Percentiles rank a stretch among this genome's conserved stretches.
These are phyloP conservation scores for Kodamaea hsintzibuensis DNA, from an alignment of 805 yeast genomes.

Conservation along the genomic window DNA sequence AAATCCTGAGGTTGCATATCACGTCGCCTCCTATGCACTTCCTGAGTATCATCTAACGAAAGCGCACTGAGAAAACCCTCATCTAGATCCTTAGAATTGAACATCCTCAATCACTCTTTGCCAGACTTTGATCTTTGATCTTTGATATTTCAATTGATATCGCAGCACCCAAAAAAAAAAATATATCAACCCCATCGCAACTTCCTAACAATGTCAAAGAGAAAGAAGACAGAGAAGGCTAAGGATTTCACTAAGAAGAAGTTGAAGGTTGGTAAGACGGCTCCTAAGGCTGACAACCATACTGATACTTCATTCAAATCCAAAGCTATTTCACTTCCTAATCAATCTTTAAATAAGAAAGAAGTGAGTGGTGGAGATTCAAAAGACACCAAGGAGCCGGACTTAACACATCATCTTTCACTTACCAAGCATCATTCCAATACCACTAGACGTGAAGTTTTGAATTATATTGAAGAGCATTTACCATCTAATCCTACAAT, in stretches of 20 bases:
- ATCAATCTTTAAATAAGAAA: conserved; percentile 36
- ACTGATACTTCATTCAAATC: conserved; percentile 88
- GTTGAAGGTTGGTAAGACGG: conserved; percentile 84
- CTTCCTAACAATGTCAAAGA: conserved; percentile 39
- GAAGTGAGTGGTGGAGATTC: conserved; percentile 10
- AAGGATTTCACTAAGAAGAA: conserved; percentile 78
- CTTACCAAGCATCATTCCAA: conserved; percentile 73
- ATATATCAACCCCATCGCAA: neutral
- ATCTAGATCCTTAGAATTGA: conserved; percentile 13
- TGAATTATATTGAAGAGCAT: conserved; percentile 51
- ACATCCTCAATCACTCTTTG: neutral
- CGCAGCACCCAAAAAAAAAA: neutral
- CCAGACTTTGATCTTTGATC: neutral
- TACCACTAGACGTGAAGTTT: conserved; percentile 69
- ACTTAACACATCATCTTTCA: conserved; percentile 61
- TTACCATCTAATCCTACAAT: conserved; percentile 54
- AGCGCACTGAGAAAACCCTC: conserved; percentile 24
- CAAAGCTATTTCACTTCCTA: conserved; percentile 52
- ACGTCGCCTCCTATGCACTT: neutral
- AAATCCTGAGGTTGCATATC: neutral
- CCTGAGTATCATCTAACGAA: conserved; percentile 22
- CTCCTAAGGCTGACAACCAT: conserved; percentile 66
- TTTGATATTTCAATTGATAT: neutral
- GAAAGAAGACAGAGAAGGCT: conserved; percentile 61
- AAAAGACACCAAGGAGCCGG: conserved; percentile 36